These are phyloP conservation scores for Auricularia cornea DNA, from an alignment of 768 basidiomycete species.

Conservation along the genomic window DNA sequence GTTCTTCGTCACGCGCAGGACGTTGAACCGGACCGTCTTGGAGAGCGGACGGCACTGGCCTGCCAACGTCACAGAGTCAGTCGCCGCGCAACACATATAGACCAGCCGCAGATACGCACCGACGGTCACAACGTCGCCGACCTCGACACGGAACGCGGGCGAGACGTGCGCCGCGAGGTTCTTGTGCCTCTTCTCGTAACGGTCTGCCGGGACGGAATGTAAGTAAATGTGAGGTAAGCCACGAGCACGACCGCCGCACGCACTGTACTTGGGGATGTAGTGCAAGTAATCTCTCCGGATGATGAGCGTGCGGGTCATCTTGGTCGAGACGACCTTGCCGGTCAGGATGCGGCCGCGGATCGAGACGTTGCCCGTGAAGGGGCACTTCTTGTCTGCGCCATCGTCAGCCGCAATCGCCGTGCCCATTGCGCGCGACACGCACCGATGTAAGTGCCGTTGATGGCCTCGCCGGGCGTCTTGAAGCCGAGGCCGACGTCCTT, in stretches of 20 bases:
- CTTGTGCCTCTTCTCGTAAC: slow-evolving; percentile 98
- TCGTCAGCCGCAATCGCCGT: not conserved
- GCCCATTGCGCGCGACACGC: slow-evolving; percentile 7
- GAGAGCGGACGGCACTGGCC: slow-evolving; percentile 99
- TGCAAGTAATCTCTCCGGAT: slow-evolving; percentile 93
- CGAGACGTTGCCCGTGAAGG: slow-evolving; percentile 93
- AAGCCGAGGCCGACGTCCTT: slow-evolving; percentile 97
- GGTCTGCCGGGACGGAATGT: slow-evolving; percentile 45
- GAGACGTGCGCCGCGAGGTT: slow-evolving; percentile 96
- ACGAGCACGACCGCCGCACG: slow-evolving; percentile 25
- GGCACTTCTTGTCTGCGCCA: slow-evolving; percentile 93
- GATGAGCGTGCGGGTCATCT: slow-evolving; percentile 98
- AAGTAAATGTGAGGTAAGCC: not conserved
- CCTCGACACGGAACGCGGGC: slow-evolving; percentile 96
- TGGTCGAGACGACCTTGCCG: slow-evolving; percentile 95
- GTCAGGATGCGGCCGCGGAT: slow-evolving; percentile 99
- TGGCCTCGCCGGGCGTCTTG: slow-evolving; percentile 93
- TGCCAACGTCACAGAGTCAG: slow-evolving; percentile 26
- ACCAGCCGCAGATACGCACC: slow-evolving; percentile 43
- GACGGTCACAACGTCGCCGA: slow-evolving; percentile 91
- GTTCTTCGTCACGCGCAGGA: slow-evolving; percentile 88
- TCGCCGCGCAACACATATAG: not conserved
- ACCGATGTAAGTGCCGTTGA: slow-evolving; percentile 96
- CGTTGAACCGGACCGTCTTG: slow-evolving; percentile 99
- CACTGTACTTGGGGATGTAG: slow-evolving; percentile 98